Evolutionary conservation across 805 yeast species (phyloP).

Genomic region (Candida multigemmis): DNA sequence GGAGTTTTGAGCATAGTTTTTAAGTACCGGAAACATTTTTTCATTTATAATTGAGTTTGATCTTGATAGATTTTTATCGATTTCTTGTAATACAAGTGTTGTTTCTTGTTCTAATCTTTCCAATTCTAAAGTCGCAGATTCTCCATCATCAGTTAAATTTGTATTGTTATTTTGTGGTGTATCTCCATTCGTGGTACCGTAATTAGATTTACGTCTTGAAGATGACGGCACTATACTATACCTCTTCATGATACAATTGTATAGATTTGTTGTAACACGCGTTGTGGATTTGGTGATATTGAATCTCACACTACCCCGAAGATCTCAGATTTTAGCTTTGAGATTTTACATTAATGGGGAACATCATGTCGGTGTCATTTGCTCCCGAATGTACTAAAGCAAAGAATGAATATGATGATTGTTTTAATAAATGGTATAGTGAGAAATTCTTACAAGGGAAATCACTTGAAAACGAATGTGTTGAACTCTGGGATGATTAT

Average conservation of each 20-base stretch:
- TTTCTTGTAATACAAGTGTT: conserved; percentile 66
- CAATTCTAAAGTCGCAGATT: conserved; percentile 21
- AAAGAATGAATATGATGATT: conserved; percentile 80
- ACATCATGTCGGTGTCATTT: conserved; percentile 57
- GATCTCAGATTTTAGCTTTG: background rate
- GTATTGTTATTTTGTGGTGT: too few relatives aligned
- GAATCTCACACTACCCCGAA: background rate
- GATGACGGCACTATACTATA: conserved; percentile 26
- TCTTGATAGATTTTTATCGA: conserved; percentile 63
- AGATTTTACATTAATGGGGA: conserved; percentile 23
- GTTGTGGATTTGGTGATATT: conserved; percentile 1
- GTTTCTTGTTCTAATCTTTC: conserved; percentile 75
- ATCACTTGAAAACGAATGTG: conserved; percentile 74
- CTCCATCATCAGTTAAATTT: conserved; percentile 5
- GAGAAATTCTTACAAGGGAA: conserved; percentile 61
- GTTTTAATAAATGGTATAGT: conserved; percentile 90
- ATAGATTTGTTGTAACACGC: conserved; percentile 1
- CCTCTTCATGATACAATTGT: conserved; percentile 16
- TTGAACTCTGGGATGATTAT: conserved; percentile 80
- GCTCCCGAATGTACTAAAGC: conserved; percentile 94
- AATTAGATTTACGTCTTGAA: conserved; percentile 20
- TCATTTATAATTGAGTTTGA: conserved; percentile 64
- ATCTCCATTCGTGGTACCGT: background rate
- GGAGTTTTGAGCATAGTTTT: conserved; percentile 49
- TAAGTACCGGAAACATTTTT: conserved; percentile 58